Evolutionary conservation across 768 basidiomycete genomes (phyloP).

Genomic region (Leucosporidium creatinivorum): DNA sequence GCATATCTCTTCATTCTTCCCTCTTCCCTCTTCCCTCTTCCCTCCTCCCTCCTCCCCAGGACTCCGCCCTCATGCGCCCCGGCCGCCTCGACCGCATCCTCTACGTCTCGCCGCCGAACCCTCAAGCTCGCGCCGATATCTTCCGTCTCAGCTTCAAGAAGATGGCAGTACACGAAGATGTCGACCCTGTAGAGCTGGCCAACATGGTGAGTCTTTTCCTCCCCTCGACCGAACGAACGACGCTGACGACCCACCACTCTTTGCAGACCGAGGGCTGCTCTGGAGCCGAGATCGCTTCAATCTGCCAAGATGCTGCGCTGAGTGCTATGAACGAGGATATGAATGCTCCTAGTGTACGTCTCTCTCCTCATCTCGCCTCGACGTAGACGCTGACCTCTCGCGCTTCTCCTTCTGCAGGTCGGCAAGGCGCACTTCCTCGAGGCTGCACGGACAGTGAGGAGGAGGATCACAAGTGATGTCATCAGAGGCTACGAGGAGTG

Average conservation of each 20-base stretch:
- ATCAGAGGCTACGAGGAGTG: conserved; percentile 65
- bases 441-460: conserved; percentile 65
- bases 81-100: conserved; percentile 89
- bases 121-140: conserved; percentile 71
- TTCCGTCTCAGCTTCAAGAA: conserved; percentile 63
- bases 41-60: conserved; percentile 48
- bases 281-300: conserved; percentile 81
- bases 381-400: background rate
- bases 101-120: conserved; percentile 87
- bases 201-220: conserved; percentile 12
- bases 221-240: background rate
- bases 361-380: background rate
- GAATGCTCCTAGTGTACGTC: conserved; percentile 62
- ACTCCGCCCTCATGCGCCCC: conserved; percentile 87
- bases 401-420: conserved; percentile 53
- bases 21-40: too few species aligned
- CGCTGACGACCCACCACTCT: background rate
- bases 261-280: conserved; percentile 86
- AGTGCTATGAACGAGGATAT: conserved; percentile 84
- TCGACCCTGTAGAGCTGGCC: conserved; percentile 57
- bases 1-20: too few species aligned
- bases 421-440: conserved; percentile 61
- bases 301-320: conserved; percentile 94
- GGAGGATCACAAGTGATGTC: conserved; percentile 76
- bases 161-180: conserved; percentile 70